Base-by-base conservation (phyloP, 1,284 basidiomycete species). In the Pseudozyma flocculosa region DNA sequence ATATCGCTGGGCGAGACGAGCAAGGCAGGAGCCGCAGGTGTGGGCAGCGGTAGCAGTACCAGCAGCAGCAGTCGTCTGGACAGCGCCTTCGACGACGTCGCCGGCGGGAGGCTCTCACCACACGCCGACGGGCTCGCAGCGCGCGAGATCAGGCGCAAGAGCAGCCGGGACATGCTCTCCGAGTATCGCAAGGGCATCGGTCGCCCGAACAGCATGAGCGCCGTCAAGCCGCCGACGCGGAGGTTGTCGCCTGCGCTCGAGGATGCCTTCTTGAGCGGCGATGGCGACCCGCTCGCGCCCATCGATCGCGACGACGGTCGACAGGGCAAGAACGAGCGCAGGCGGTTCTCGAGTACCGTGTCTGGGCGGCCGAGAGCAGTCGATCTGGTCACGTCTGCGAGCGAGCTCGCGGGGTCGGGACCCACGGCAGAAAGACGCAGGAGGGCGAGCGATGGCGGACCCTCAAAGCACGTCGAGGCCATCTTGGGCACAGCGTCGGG, bases 151-250 rank as follows among this genome's bases (percentile, higher is more conserved):
- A 53, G 61, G 1, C 61, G 65, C 17, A 70, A 64, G 39, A 70
- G 71, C 50, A 70, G 67, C 39, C 61, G 64, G 15, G 69, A 73
- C 52, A 75, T 70, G 50, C 61, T 75, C 11, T 71, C 69, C 34
- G 71, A 73, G 51, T 76, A 75, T 44, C 68, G 74, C 34, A 68
- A 63, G 40, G 67, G 56, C 34, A 60, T 68, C 54, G 58, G 57
- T 2, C 32, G 62, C 14, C 58, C 62, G 19, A 61, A 54, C 9
- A 65, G 62, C 42, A 57, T 65, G 62, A 48, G 61, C 21, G 57
- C 52, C 40, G 49, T 65, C 41, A 64, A 48, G 50, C 46, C 50
- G 2, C 47, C 61, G 43, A 64, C 60, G 32, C 7, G 32, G 4
- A 34, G 11, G 10, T 17, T 17, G 4, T 34, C 32, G 8, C 8